Evolutionary conservation across 2,329 filamentous ascomycete species (phyloP).

Genomic region (Colletotrichum tabaci): DNA sequence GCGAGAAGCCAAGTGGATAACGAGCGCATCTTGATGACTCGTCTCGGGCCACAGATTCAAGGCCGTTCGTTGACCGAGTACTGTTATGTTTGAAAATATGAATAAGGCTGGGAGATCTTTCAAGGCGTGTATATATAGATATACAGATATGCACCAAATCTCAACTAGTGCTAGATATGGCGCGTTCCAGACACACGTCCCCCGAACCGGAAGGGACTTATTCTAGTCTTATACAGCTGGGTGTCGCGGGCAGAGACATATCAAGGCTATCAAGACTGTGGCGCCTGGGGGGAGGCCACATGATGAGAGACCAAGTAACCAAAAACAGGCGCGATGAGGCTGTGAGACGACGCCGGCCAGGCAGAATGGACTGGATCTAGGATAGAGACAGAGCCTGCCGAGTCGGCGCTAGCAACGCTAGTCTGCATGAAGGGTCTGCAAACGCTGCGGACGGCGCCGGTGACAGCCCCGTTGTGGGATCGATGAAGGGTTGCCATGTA

Average conservation of each 20-base stretch:
- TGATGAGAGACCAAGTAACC: neutral
- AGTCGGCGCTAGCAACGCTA: slow-evolving; percentile 11
- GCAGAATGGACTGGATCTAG: slow-evolving; percentile 10
- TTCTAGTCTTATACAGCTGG: neutral
- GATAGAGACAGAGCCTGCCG: neutral
- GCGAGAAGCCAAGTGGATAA: slow-evolving; percentile 19
- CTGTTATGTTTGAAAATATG: neutral
- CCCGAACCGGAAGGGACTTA: neutral
- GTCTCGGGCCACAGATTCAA: neutral
- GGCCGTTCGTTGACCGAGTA: neutral
- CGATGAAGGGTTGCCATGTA: neutral
- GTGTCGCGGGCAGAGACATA: neutral
- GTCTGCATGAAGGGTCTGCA: neutral
- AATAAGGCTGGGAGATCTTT: too few relatives aligned
- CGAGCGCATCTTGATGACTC: slow-evolving; percentile 2
- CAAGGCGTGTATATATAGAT: too few relatives aligned
- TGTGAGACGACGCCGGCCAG: slow-evolving; percentile 11
- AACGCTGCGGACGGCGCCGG: neutral
- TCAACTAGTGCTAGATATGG: neutral
- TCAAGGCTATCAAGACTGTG: too few relatives aligned
- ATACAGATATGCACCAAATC: too few relatives aligned
- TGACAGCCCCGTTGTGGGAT: slow-evolving; percentile 11
- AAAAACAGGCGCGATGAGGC: slow-evolving; percentile 12
- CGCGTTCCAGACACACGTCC: neutral
- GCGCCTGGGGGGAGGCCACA: slow-evolving; percentile 2